Conservation (phyloP, 345 rosid species). For the Aquilaria yunnanensis region DNA sequence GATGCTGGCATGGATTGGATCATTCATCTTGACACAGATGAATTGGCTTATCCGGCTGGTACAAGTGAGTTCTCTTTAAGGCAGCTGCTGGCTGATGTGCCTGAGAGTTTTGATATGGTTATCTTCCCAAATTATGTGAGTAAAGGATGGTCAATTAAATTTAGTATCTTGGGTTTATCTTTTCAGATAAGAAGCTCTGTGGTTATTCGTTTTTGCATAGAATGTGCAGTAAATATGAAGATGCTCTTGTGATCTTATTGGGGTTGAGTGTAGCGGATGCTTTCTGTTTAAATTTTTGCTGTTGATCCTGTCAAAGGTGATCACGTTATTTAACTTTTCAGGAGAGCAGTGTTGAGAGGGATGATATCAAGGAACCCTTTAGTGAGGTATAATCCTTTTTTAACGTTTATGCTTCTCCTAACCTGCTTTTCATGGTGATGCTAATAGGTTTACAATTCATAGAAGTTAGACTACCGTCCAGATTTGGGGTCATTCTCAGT, state of each 20-base stretch:
- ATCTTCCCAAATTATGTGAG: slow-evolving; percentile 94
- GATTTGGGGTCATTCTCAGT: too few relatives aligned
- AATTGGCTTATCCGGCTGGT: slow-evolving; percentile 82
- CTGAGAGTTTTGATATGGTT: slow-evolving; percentile 65
- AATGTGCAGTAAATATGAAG: not conserved
- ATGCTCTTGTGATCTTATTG: not conserved
- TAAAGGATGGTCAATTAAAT: slow-evolving; percentile 8
- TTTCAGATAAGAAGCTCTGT: not conserved
- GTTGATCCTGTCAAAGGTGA: slow-evolving; percentile 5
- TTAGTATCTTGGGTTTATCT: not conserved
- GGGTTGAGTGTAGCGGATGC: too few relatives aligned
- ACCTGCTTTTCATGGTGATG: too few relatives aligned
- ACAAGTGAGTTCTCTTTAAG: slow-evolving; percentile 74
- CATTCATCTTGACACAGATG: slow-evolving; percentile 93
- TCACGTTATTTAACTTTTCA: slow-evolving; percentile 29
- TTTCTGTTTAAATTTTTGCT: slow-evolving; percentile 1
- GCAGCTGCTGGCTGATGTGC: slow-evolving; percentile 56
- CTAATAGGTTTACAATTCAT: too few relatives aligned
- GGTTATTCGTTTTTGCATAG: not conserved
- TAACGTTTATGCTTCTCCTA: not conserved
- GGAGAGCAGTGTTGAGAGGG: slow-evolving; percentile 94
- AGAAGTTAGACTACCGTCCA: too few relatives aligned
- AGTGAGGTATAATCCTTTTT: slow-evolving; percentile 53
- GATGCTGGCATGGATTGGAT: slow-evolving; percentile 89
- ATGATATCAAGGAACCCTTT: slow-evolving; percentile 83